Evolutionary conservation across 352 stramenopile genomes (phyloP).

Genomic region (Albugo laibachii): DNA sequence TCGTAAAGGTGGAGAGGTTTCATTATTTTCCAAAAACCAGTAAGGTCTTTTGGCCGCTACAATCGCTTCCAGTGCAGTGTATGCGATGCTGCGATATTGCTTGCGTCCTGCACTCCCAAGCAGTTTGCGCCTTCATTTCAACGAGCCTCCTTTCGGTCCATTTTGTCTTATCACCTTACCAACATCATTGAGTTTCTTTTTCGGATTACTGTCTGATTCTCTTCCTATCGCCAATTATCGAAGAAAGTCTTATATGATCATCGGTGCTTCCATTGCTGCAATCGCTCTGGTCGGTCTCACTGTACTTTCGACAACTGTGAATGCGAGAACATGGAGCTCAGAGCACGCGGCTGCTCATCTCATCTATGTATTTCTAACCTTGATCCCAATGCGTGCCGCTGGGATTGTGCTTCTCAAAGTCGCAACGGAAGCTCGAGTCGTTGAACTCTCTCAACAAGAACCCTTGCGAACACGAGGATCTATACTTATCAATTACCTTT

Average conservation of each 20-base stretch:
- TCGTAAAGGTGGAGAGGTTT: constrained; percentile 8
- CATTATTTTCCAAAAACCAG: constrained; percentile 3
- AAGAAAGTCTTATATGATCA: constrained; percentile 46
- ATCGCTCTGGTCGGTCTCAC: constrained; percentile 18
- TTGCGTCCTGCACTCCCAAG: not conserved
- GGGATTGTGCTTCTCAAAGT: constrained; percentile 76
- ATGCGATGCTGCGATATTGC: not conserved
- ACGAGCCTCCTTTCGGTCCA: not conserved
- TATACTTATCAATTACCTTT: constrained; percentile 28
- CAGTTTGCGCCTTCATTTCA: not conserved
- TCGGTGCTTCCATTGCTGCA: constrained; percentile 26
- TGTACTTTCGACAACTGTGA: constrained; percentile 5
- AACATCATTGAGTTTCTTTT: constrained; percentile 10
- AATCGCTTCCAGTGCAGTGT: not conserved
- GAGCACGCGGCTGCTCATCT: not conserved
- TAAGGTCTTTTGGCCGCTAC: constrained; percentile 1
- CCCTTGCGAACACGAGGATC: constrained; percentile 35
- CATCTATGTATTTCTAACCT: constrained; percentile 12
- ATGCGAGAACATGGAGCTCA: not conserved
- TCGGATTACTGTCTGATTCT: constrained; percentile 42
- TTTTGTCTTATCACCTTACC: constrained; percentile 2
- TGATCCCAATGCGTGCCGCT: constrained; percentile 60
- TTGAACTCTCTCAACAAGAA: constrained; percentile 65
- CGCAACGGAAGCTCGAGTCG: constrained; percentile 55
- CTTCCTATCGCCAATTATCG: constrained; percentile 29